A percentile compares a stretch with the other conserved stretches of the same genome.
Evolutionary conservation across 345 rosid species (phyloP).

Genomic region (Corchorus capsularis): DNA sequence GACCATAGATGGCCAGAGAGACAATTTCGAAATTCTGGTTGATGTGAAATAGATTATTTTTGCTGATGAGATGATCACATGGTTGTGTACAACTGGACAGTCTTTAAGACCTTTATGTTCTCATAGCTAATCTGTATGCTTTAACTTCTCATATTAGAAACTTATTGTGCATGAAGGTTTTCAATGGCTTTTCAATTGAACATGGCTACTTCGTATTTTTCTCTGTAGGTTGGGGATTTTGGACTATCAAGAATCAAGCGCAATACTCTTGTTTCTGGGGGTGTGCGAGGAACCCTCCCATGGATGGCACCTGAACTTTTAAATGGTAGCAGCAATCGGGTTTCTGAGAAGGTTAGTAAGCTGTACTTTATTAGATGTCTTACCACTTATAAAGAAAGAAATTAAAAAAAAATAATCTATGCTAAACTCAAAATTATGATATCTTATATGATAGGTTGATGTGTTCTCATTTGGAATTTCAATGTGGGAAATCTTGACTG

Average conservation of each 20-base stretch:
- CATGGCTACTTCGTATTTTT: constrained; percentile 3
- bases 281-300: constrained; percentile 75
- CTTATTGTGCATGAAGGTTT: not conserved
- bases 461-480: constrained; percentile 78
- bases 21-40: constrained; percentile 1
- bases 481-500: constrained; percentile 74
- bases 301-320: constrained; percentile 79
- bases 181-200: not conserved
- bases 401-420: not conserved
- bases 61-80: not conserved
- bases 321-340: constrained; percentile 64
- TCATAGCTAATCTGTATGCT: not conserved
- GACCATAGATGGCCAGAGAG: not conserved
- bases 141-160: not conserved
- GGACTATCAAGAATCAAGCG: constrained; percentile 72
- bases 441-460: constrained; percentile 43
- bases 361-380: not conserved
- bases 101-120: constrained; percentile 13
- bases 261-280: constrained; percentile 69
- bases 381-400: not conserved
- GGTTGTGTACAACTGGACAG: not conserved
- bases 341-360: constrained; percentile 61
- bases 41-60: constrained; percentile 6
- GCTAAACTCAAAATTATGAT: constrained; percentile 7
- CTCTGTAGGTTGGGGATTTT: constrained; percentile 65